Conservation (phyloP, 805 yeast genomes). For the Kuraishia piskuri region DNA sequence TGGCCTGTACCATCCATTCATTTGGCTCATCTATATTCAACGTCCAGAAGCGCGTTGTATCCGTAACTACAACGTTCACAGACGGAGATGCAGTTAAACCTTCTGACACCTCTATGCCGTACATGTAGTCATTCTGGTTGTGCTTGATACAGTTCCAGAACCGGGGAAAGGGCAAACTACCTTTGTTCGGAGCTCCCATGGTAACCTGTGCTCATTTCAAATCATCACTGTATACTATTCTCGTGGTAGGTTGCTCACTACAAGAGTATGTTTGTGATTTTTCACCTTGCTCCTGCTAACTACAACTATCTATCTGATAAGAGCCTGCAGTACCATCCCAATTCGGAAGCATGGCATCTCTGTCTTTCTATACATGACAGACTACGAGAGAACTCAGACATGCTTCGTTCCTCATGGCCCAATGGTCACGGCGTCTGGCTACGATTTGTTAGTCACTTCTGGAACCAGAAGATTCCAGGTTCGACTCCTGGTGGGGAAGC, state of each 20-base stretch:
- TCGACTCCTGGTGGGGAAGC: conserved; percentile 47
- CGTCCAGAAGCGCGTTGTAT: not conserved
- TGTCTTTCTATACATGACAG: not conserved
- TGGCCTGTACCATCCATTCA: not conserved
- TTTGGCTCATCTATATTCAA: not conserved
- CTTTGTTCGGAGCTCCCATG: not conserved
- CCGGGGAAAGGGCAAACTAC: not conserved
- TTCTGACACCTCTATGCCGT: not conserved
- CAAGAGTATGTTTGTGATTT: too few species aligned
- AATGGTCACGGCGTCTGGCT: conserved; percentile 73
- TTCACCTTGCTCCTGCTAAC: too few species aligned
- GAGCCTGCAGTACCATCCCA: not conserved
- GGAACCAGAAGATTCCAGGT: conserved; percentile 42
- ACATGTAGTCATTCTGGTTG: not conserved
- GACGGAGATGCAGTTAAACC: not conserved
- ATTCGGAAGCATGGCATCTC: not conserved
- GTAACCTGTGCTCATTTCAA: not conserved
- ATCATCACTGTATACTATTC: not conserved
- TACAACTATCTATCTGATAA: too few species aligned
- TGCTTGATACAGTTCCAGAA: not conserved
- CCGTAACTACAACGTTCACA: not conserved
- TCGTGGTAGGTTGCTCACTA: too few species aligned
- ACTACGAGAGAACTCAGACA: not conserved
- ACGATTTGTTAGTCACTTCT: conserved; percentile 29
- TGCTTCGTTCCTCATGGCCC: conserved; percentile 57